Conservation (phyloP, 768 basidiomycete genomes). For the Trametes gibbosa region DNA sequence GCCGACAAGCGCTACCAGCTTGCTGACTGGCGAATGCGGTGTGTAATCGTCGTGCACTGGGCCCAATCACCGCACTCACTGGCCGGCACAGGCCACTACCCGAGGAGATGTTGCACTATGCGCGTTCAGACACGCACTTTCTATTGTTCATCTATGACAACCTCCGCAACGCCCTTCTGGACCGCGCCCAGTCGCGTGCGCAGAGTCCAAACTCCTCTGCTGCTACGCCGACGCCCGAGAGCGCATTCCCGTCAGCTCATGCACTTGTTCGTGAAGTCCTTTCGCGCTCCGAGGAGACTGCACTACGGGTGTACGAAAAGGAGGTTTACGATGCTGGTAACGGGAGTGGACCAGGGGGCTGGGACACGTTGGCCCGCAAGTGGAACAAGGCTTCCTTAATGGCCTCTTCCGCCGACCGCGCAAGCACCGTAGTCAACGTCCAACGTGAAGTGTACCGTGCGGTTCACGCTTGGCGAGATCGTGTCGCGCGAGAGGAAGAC, state of each 20-base stretch:
- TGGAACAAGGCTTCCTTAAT: conserved; percentile 70
- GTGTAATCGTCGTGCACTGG: conserved; percentile 14
- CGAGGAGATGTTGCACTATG: conserved; percentile 86
- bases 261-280: conserved; percentile 61
- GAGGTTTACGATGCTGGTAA: conserved; percentile 66
- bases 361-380: conserved; percentile 74
- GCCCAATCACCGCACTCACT: neutral
- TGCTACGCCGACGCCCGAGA: conserved; percentile 21
- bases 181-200: conserved; percentile 50
- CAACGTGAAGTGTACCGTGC: conserved; percentile 64
- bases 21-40: conserved; percentile 97
- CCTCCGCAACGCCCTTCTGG: conserved; percentile 83
- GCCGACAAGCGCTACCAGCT: conserved; percentile 96
- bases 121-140: conserved; percentile 95
- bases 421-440: conserved; percentile 37
- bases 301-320: conserved; percentile 65
- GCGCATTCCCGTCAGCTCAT: conserved; percentile 27
- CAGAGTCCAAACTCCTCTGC: conserved; percentile 34
- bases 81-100: conserved; percentile 63
- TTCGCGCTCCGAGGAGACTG: conserved; percentile 71
- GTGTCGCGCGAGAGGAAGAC: conserved; percentile 75
- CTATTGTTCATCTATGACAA: conserved; percentile 90
- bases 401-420: conserved; percentile 34
- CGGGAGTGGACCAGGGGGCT: conserved; percentile 69
- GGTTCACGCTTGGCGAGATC: conserved; percentile 84